A percentile compares a stretch with the other conserved stretches of the same genome.
Conservation (phyloP, 2,329 filamentous ascomycete genomes). For the Fusarium sp. region DNA sequence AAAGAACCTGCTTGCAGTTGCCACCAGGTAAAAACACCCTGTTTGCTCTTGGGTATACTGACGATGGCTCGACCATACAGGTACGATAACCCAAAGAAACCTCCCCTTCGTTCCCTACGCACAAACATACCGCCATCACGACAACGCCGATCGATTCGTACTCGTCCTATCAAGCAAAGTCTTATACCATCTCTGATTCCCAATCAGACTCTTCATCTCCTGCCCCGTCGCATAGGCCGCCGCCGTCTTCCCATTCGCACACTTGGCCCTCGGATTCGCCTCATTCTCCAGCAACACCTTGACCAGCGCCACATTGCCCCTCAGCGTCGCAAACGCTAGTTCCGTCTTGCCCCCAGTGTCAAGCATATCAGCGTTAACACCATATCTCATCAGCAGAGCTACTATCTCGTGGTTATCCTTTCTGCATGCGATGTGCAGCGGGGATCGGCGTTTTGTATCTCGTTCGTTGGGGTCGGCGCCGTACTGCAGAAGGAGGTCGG, state of each 20-base stretch:
- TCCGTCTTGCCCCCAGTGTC: background rate
- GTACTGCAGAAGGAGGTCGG: fast-evolving
- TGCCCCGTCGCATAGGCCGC: background rate
- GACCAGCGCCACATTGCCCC: background rate
- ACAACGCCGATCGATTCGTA: background rate
- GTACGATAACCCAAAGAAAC: fast-evolving
- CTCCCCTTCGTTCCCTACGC: background rate
- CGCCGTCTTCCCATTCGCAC: conserved; percentile 1
- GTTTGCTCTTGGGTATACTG: background rate
- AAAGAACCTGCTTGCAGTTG: background rate
- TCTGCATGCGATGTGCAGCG: background rate
- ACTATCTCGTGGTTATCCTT: background rate
- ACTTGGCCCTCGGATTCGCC: background rate
- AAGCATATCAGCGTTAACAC: background rate
- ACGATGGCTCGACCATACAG: background rate
- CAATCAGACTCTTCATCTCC: background rate
- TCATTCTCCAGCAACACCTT: background rate
- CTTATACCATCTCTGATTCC: background rate
- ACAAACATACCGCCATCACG: fast-evolving
- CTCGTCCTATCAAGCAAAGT: background rate
- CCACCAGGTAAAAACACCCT: fast-evolving
- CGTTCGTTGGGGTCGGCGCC: background rate
- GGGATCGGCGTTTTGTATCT: background rate
- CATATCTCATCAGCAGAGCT: background rate
- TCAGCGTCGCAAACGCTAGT: background rate